Base-by-base conservation (phyloP, 2,329 filamentous ascomycete genomes). In the Helicocarpus griseus region DNA sequence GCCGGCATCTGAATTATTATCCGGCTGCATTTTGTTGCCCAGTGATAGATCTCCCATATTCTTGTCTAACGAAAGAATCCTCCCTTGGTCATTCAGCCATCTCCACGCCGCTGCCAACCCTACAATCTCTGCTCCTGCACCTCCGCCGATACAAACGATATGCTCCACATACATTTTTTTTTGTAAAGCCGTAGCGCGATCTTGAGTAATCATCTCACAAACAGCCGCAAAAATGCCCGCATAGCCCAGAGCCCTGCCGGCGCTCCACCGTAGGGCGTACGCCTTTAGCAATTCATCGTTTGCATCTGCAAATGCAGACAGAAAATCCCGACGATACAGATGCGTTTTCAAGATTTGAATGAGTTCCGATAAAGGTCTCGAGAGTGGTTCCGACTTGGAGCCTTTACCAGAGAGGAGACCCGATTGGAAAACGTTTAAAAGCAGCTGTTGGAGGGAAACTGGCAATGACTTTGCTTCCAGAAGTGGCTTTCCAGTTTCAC, bases 211-310 rank as follows among this genome's bases (percentile, higher is more conserved):
- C 55, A 57, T 39, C 28, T 40, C 22, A n/a, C n/a, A 47, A 39
- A 53, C 45, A 19, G n/a, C 29, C 9, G 47, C 48, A 22, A 84
- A 74, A 14, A 83, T 64, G n/a, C 77, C 73, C n/a, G 81, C 74
- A 69, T 97, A 97, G 56, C 85, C 88, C 49, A 97, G 71, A 0
- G 89, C 86, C 49, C 93, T 77, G 49, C 86, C 86, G 1, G 91
- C 87, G 68, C 89, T 95, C 90, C 91, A 98, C 60, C 93, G 75
- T 50, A 88, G 80, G 7, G 89, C 88, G 72, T 98, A 98, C 8
- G 86, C 87, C 54, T 86, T 81, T 17, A 96, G 77, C 60, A 85
- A 79, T 41, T 85, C 81, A 51, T 81, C 76, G 43, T 76, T 76
- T 0, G 82, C 82, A 38, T 69, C 69, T 2, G 68, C 61, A 70